Conservation (phyloP, 2,329 filamentous ascomycete genomes). For the Alternaria burnsii region DNA sequence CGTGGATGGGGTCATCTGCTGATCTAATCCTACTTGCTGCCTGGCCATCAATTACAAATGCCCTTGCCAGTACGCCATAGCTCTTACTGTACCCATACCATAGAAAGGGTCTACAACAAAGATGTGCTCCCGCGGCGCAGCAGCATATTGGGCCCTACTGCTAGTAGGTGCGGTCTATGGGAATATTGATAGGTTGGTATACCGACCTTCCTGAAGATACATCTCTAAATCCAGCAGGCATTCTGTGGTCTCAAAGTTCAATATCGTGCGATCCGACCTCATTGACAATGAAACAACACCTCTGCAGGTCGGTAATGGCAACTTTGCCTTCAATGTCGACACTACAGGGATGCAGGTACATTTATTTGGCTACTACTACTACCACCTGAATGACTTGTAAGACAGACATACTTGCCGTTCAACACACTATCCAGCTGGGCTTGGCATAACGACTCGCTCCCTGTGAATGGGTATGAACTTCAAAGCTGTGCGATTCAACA, state of each 20-base stretch:
- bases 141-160: conserved; percentile 1
- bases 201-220: neutral
- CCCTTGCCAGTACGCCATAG: neutral
- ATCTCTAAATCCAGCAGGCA: conserved; percentile 14
- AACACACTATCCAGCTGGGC: conserved; percentile 54
- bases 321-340: conserved; percentile 58
- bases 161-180: conserved; percentile 1
- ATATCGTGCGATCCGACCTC: conserved; percentile 27
- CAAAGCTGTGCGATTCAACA: conserved; percentile 24
- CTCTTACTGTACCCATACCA: neutral
- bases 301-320: conserved; percentile 59
- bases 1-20: neutral
- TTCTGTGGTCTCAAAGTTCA: conserved; percentile 30
- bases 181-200: conserved; percentile 26
- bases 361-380: neutral
- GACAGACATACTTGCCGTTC: conserved; percentile 50
- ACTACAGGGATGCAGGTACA: conserved; percentile 55
- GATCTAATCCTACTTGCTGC: neutral
- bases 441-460: conserved; percentile 57
- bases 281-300: conserved; percentile 57
- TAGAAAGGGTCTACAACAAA: neutral
- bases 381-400: neutral
- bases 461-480: conserved; percentile 40
- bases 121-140: neutral
- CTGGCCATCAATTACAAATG: neutral